A percentile compares a stretch with the other conserved stretches of the same genome.
Conservation (phyloP, 768 basidiomycete species). For the Kwoniella pini region DNA sequence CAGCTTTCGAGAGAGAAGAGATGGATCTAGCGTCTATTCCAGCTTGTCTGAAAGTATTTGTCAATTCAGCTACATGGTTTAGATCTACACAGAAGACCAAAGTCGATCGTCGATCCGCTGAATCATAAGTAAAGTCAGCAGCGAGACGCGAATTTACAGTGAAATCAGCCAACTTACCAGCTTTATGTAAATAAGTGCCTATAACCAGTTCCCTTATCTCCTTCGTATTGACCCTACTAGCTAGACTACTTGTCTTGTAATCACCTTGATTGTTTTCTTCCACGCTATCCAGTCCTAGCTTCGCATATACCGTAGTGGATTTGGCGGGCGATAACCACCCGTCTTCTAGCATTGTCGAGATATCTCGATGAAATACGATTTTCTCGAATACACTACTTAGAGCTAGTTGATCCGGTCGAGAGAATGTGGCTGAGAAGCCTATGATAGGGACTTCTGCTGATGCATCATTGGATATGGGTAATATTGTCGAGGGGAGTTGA, state of each 20-base stretch:
- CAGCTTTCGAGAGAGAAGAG: conserved; percentile 66
- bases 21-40: conserved; percentile 86
- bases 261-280: conserved; percentile 71
- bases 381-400: conserved; percentile 83
- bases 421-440: conserved; percentile 94
- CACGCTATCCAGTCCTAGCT: conserved; percentile 69
- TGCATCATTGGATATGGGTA: conserved; percentile 33
- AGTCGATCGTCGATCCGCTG: conserved; percentile 74
- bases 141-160: not conserved
- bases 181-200: conserved; percentile 80
- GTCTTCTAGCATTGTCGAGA: conserved; percentile 88
- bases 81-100: conserved; percentile 89
- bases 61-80: conserved; percentile 73
- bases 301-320: conserved; percentile 78
- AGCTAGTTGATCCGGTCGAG: conserved; percentile 84
- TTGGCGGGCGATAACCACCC: conserved; percentile 86
- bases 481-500: conserved; percentile 50
- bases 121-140: not conserved
- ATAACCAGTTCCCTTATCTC: conserved; percentile 76
- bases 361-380: conserved; percentile 90
- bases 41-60: conserved; percentile 67
- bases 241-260: conserved; percentile 75
- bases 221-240: conserved; percentile 76
- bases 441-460: conserved; percentile 67
- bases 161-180: conserved; percentile 59